Percentiles rank a stretch among this genome's conserved stretches.
These are phyloP conservation scores for Aspergillus chevalieri DNA, from an alignment of 2,329 filamentous ascomycete species.

Conservation along the genomic window DNA sequence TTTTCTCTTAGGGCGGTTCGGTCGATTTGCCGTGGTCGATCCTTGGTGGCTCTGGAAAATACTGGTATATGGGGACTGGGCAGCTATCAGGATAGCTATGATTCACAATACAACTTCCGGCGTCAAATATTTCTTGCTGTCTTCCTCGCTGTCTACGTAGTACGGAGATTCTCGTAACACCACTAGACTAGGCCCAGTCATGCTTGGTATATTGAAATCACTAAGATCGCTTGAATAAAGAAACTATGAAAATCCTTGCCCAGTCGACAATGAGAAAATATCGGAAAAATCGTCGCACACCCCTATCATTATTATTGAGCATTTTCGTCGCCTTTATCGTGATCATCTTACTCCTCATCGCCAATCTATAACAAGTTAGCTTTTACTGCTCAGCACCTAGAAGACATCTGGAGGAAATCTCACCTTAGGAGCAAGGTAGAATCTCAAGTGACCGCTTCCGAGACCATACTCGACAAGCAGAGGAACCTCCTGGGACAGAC, in stretches of 20 bases:
- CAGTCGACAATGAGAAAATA: not conserved
- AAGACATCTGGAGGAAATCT: conserved; percentile 16
- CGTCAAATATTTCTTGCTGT: too few species aligned
- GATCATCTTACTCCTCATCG: conserved; percentile 40
- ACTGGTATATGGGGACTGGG: not conserved
- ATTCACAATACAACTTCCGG: not conserved
- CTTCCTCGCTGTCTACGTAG: too few species aligned
- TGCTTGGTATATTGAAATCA: conserved; percentile 11
- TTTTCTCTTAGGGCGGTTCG: conserved; percentile 14
- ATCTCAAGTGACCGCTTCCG: conserved; percentile 81
- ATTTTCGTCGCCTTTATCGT: conserved; percentile 10
- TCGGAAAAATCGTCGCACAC: not conserved
- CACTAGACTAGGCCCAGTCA: not conserved
- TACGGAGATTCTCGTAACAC: not conserved
- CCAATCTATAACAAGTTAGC: conserved; percentile 52
- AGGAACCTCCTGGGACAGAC: conserved; percentile 91
- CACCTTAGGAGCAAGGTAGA: conserved; percentile 98
- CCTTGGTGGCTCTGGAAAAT: not conserved
- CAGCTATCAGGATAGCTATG: not conserved
- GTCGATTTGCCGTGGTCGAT: not conserved
- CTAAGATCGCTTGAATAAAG: conserved; percentile 8
- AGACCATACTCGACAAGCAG: conserved; percentile 89
- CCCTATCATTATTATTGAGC: conserved; percentile 22
- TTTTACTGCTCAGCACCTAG: not conserved
- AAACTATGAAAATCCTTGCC: conserved; percentile 45